Evolutionary conservation across 768 basidiomycete genomes (phyloP).

Genomic region (Amanita phalloides): DNA sequence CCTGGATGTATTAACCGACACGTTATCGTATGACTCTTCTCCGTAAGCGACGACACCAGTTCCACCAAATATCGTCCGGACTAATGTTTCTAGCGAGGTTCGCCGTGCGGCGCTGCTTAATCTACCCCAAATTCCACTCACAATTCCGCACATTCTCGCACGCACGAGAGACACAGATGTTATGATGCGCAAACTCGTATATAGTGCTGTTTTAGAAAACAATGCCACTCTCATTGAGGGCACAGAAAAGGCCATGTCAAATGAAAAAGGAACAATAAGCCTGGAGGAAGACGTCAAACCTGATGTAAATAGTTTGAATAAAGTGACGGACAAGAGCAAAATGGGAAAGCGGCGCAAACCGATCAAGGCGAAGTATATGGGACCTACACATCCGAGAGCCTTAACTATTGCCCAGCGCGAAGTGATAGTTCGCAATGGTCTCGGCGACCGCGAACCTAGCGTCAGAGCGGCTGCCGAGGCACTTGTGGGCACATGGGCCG

Average conservation of each 20-base stretch:
- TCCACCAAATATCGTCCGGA: not conserved
- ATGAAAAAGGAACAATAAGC: not conserved
- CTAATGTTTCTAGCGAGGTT: conserved; percentile 52
- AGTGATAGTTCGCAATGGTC: conserved; percentile 66
- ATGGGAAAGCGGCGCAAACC: not conserved
- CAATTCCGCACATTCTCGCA: conserved; percentile 56
- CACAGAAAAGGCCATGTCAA: not conserved
- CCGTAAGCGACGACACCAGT: conserved; percentile 37
- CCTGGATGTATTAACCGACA: conserved; percentile 53
- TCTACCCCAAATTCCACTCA: conserved; percentile 43
- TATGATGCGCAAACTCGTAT: conserved; percentile 64
- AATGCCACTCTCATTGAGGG: conserved; percentile 19
- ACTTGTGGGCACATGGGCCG: conserved; percentile 71
- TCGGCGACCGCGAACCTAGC: conserved; percentile 72
- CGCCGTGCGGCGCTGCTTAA: conserved; percentile 71
- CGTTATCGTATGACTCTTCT: conserved; percentile 62
- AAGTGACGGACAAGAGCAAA: not conserved
- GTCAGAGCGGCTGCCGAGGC: conserved; percentile 66
- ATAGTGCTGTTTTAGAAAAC: conserved; percentile 42
- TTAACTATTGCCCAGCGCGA: conserved; percentile 69
- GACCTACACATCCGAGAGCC: conserved; percentile 50
- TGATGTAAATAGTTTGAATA: not conserved
- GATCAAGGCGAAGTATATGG: conserved; percentile 20
- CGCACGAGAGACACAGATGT: conserved; percentile 76
- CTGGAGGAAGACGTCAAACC: not conserved